A percentile compares a stretch with the other conserved stretches of the same genome.
Conservation (phyloP, 371 early-diverging fungal species). For the Quaeritorhiza haematococci region DNA sequence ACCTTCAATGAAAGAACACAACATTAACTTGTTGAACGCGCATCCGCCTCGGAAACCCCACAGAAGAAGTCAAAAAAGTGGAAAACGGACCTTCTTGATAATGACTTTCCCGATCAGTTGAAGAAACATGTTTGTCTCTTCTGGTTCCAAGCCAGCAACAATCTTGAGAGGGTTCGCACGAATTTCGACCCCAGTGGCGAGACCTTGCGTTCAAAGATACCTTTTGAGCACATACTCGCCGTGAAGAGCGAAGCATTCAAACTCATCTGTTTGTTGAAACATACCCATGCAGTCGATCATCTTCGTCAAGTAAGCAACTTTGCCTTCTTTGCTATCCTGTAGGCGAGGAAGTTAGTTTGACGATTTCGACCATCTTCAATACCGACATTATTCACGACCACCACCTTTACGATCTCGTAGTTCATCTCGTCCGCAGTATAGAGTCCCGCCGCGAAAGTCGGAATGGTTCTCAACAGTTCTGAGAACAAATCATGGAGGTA, state of each 20-base stretch:
- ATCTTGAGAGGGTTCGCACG: constrained; percentile 45
- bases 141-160: constrained; percentile 51
- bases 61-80: background rate
- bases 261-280: no score
- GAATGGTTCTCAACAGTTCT: no score
- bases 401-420: constrained; percentile 43
- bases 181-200: constrained; percentile 34
- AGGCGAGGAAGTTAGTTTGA: background rate
- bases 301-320: constrained; percentile 44
- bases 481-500: constrained; percentile 50
- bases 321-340: constrained; percentile 49
- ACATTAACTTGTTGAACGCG: background rate
- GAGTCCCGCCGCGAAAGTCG: constrained; percentile 36
- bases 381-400: no score
- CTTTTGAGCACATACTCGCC: no score
- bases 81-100: constrained; percentile 30
- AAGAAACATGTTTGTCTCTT: constrained; percentile 48
- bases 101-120: constrained; percentile 41
- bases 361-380: background rate
- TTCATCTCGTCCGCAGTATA: constrained; percentile 44
- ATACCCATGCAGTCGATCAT: constrained; percentile 41
- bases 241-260: background rate
- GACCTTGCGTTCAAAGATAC: constrained; percentile 10
- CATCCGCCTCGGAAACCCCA: no score
- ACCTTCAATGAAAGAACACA: constrained; percentile 12